Base-by-base conservation (phyloP, 208 protist species). In the Leishmania lainsoni region DNA sequence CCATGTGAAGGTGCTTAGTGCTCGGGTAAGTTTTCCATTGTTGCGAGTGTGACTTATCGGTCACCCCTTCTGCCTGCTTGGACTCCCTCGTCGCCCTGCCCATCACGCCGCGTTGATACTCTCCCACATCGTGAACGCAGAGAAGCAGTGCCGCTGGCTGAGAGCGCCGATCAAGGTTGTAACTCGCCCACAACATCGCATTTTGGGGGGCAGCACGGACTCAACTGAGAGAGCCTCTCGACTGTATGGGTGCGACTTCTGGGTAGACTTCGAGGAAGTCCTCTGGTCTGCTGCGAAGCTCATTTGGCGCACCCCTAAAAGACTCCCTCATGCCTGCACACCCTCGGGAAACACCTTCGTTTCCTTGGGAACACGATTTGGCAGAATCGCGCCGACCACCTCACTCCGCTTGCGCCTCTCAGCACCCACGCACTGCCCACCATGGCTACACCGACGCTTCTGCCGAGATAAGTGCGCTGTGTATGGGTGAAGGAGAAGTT, bases 301-400 rank as follows among this genome's bases (percentile, higher is more conserved):
- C 63, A 80, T 94, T 39, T 77, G 83, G 0, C 74, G 80, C 5
- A 78, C 91, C 12, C 90, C 90, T 0, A 75, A 94, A 68, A 86
- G 88, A 29, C 81, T 94, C 61, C 12, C 56, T 49, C 84, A 93
- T 39, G 35, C 72, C 70, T 96, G 20, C 90, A 88, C 56, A 0
- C 2, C 9, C 16, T 49, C 48, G 86, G 86, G 26, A 93, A 90
- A 74, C 59, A 90, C 32, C 68, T 94, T 9, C 89, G 91, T 42
- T 94, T 94, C 70, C 77, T 96, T 17, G 90, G 86, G 42, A 94
- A 96, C 84, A 94, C 91, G 80, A 84, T 92, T 51, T 87, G 85
- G 3, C 54, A 86, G 26, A 91, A 80, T 17, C 86, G 93, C 17
- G 66, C 56, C n/a, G 77, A 81, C 39, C 35, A 39, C 35, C 0